Base-by-base conservation (phyloP, 768 basidiomycete species). In the Candolleomyces eurysporus region DNA sequence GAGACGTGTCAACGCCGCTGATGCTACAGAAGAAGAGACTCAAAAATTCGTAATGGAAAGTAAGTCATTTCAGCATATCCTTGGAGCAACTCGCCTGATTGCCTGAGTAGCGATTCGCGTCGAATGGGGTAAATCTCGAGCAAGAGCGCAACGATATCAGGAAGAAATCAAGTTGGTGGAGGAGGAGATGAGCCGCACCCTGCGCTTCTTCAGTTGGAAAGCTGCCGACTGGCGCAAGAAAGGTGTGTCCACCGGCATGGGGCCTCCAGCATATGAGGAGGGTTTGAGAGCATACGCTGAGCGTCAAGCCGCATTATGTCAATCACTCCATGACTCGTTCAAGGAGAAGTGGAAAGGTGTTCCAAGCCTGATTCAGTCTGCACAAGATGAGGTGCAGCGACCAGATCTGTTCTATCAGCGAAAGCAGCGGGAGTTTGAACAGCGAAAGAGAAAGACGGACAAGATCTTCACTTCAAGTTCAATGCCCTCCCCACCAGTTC, bases 161-260 rank as follows among this genome's bases (percentile, higher is more conserved):
- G 65, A 66, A 22, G 65, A 66, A 53, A 61, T 66, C 4, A 21
- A 64, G 57, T 30, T 66, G 0, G 30, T 66, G 9, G 45, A 62
- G n/a, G 65, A 66, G 58, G 65, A 66, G 58, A 66, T 66, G 65
- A 46, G 58, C 4, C 46, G 65, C 5, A 48, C 58, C 2, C 49
- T 63, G 16, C 49, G 21, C 0, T 64, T 49, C 36, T 21, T 64
- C 4, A 58, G 60, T 16, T 63, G 63, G 65, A 63, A 58, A 39
- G 63, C 57, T 0, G 30, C 36, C 1, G 61, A 63, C 61, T 66
- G 65, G 65, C 22, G 19, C 2, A 22, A 6, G 2, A 48, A 22
- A 8, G n/a, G 21, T 36, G 6, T 36, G 1, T 48, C 46, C 11
- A 7, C 46, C 17, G 46, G 10, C n/a, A n/a, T n/a, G n/a, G n/a